These are phyloP conservation scores for Lyophyllum semitale DNA, from an alignment of 768 basidiomycete genomes.

Conservation along the genomic window DNA sequence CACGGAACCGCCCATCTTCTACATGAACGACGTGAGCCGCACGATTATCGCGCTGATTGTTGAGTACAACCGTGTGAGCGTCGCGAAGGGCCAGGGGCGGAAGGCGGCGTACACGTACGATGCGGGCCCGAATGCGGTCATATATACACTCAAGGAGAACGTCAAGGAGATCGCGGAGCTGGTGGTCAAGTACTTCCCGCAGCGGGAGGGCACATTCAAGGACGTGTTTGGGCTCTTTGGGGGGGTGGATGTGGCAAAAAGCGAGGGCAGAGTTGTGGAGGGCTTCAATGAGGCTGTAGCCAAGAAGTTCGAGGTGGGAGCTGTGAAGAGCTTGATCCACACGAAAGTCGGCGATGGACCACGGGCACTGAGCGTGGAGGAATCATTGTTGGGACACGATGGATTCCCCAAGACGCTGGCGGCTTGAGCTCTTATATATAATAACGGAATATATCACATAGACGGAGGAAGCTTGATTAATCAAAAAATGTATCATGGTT, in stretches of 20 bases:
- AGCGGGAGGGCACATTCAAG: conserved; percentile 65
- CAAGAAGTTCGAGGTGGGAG: conserved; percentile 69
- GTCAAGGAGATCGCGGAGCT: conserved; percentile 77
- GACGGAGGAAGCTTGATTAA: too few species aligned
- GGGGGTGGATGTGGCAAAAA: conserved; percentile 32
- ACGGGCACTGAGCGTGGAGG: conserved; percentile 59
- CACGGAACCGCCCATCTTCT: conserved; percentile 97
- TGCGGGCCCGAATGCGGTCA: conserved; percentile 97
- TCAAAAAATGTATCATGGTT: too few species aligned
- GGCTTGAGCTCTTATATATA: conserved; percentile 10
- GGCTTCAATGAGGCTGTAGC: conserved; percentile 84
- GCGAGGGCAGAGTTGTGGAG: conserved; percentile 51
- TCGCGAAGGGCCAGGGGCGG: conserved; percentile 53
- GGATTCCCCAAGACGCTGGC: conserved; percentile 68
- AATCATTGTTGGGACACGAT: conserved; percentile 63
- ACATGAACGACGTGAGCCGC: conserved; percentile 97
- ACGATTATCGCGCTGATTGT: conserved; percentile 89
- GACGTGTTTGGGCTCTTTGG: conserved; percentile 72
- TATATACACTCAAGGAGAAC: conserved; percentile 82
- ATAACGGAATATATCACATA: not conserved
- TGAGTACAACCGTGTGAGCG: conserved; percentile 85
- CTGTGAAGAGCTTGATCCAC: conserved; percentile 89
- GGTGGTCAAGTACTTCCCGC: conserved; percentile 87
- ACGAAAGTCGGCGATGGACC: conserved; percentile 94
- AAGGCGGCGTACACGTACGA: conserved; percentile 99